A percentile compares a stretch with the other conserved stretches of the same genome.
These are phyloP conservation scores for Sporothrix schenckii DNA, from an alignment of 2,329 filamentous ascomycete genomes.

Conservation along the genomic window DNA sequence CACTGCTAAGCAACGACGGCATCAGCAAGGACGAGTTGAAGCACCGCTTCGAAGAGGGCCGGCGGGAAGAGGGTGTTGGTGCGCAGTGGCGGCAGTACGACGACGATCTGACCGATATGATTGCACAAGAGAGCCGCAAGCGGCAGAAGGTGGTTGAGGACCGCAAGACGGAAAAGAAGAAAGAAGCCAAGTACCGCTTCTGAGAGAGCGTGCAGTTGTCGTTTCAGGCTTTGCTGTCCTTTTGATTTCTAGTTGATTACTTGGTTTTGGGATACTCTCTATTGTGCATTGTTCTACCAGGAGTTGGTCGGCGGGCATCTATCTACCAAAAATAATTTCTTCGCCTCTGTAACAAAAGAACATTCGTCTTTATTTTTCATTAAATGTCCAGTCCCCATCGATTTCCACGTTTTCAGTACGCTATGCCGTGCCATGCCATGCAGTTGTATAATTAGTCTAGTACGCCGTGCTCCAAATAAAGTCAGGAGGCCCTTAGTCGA, in stretches of 20 bases:
- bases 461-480: background rate
- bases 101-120: slow-evolving; percentile 94
- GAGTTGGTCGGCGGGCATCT: slow-evolving; percentile 20
- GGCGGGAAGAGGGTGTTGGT: slow-evolving; percentile 65
- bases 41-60: slow-evolving; percentile 76
- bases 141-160: slow-evolving; percentile 86
- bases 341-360: slow-evolving; percentile 10
- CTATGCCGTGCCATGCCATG: slow-evolving; percentile 21
- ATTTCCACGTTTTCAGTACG: background rate
- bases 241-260: slow-evolving; percentile 1
- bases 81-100: slow-evolving; percentile 68
- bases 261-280: slow-evolving; percentile 27
- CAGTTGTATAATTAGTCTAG: background rate
- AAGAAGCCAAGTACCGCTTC: slow-evolving; percentile 57
- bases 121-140: slow-evolving; percentile 89
- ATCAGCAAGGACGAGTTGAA: slow-evolving; percentile 83
- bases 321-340: background rate
- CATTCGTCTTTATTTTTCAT: background rate
- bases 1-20: slow-evolving; percentile 71
- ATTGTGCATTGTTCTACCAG: slow-evolving; percentile 3
- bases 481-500: slow-evolving; percentile 54
- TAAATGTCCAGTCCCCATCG: slow-evolving; percentile 5
- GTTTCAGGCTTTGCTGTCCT: background rate
- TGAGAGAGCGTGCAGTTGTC: slow-evolving; percentile 38
- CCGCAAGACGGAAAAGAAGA: slow-evolving; percentile 62